Conservation (phyloP, 352 stramenopile species). For the Pythium folliculosum region DNA sequence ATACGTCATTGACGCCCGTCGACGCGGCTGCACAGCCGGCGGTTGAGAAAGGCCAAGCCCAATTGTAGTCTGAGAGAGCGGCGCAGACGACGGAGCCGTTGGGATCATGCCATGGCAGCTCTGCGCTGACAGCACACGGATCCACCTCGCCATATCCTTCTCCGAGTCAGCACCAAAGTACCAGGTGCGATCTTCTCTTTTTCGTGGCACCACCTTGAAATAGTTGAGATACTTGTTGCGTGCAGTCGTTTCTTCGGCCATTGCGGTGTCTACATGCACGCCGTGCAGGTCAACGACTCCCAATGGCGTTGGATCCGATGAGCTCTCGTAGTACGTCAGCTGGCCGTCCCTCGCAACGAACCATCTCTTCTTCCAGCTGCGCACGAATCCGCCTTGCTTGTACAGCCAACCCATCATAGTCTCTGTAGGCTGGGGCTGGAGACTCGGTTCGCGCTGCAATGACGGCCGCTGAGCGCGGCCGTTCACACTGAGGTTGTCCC, state of each 20-base stretch:
- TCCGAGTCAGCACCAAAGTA: constrained; percentile 74
- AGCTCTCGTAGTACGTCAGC: constrained; percentile 74
- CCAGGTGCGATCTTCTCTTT: constrained; percentile 63
- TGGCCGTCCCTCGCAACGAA: constrained; percentile 80
- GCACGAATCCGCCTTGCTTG: constrained; percentile 80
- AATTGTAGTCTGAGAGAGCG: background rate
- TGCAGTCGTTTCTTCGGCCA: constrained; percentile 58
- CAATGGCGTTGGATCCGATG: constrained; percentile 68
- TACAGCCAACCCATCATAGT: constrained; percentile 75
- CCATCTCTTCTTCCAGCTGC: constrained; percentile 87
- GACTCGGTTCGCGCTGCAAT: constrained; percentile 9
- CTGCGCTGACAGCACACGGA: constrained; percentile 55
- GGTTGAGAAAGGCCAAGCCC: background rate
- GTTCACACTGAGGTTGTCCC: background rate
- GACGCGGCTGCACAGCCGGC: background rate
- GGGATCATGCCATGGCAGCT: constrained; percentile 39
- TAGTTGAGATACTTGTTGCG: constrained; percentile 62
- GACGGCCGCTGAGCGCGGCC: background rate
- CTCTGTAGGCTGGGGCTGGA: constrained; percentile 18
- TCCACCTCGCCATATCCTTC: constrained; percentile 71
- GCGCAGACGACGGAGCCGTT: background rate
- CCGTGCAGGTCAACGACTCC: constrained; percentile 61
- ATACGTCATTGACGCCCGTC: constrained; percentile 14
- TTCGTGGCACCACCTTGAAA: constrained; percentile 68
- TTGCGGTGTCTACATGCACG: constrained; percentile 61